Base-by-base conservation (phyloP, 139 green algal genomes). In the Chlorella sp. region DNA sequence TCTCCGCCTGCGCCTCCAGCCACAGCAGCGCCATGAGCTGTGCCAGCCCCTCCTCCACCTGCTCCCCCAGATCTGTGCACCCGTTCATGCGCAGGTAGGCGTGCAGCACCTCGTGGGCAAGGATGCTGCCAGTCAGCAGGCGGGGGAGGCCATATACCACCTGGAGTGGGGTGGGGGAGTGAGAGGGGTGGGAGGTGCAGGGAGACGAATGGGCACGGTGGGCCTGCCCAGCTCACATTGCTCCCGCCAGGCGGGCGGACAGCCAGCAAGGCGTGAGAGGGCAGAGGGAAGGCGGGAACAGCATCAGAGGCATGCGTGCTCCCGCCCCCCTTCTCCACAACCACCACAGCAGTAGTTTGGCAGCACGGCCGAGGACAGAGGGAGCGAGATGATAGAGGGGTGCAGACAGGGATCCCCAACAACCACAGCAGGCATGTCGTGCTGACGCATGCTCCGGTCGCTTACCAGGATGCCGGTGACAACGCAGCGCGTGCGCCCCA, bases 51-150 rank as follows among this genome's bases (percentile, higher is more conserved):
- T 99, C 97, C 93, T 99, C 97, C 76, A 95, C 93, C 73, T 96
- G 85, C 64, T 90, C 89, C 14, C 90, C 42, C 83, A 99, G 68
- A 22, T 36, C 36, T 1, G 57, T 76, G 57, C 66, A 92, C 15
- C 94, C 90, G 81, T 91, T 92, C 83, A 98, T 94, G 12, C 96
- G 93, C 87, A 99, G 89, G 88, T 94, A 99, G 0, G 97, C 97
- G 89, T 99, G 97, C 96, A 97, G 98, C 64, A 96, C 91, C 94
- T 99, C 97, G 88, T 99, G 97, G 36, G 97, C 97, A 14, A 99
- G 91, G 88, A 99, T 97, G 86, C 89, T 94, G 66, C 95, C 96
- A 2, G 94, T 96, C 85, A 99, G 94, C 92, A 99, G 91, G 37
- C 94, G 91, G 15, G 97, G 97, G 80, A 99, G 91, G 16, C 97